These are phyloP conservation scores for Mycena haematopus DNA, from an alignment of 768 basidiomycete genomes.

Conservation along the genomic window DNA sequence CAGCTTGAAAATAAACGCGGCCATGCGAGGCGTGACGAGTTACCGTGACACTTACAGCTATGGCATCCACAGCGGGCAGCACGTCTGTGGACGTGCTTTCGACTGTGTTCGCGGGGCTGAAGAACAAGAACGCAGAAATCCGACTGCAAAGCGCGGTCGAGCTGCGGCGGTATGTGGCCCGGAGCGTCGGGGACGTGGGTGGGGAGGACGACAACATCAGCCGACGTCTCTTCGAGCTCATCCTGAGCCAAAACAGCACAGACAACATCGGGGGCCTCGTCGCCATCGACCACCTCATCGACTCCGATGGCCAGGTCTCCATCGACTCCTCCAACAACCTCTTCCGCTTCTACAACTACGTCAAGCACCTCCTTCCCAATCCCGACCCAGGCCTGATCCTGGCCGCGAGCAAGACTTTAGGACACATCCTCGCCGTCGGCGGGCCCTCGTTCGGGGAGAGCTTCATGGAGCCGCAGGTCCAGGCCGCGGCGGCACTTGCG, in stretches of 20 bases:
- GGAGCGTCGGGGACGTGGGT: constrained; percentile 55
- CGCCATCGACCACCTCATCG: constrained; percentile 72
- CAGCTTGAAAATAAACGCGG: no score
- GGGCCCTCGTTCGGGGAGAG: constrained; percentile 64
- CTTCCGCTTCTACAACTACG: constrained; percentile 70
- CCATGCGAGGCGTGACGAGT: no score
- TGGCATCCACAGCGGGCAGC: not conserved
- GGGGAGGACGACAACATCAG: constrained; percentile 66
- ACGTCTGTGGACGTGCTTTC: constrained; percentile 46
- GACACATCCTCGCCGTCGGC: constrained; percentile 66
- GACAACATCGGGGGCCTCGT: constrained; percentile 72
- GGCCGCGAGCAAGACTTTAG: constrained; percentile 71
- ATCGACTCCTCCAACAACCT: constrained; percentile 58
- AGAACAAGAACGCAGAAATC: constrained; percentile 53
- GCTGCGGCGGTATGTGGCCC: constrained; percentile 57
- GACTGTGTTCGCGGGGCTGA: constrained; percentile 53
- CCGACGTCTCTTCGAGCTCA: constrained; percentile 61
- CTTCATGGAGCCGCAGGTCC: constrained; percentile 71
- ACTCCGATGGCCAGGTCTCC: constrained; percentile 59
- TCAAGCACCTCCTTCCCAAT: constrained; percentile 71
- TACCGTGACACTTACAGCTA: not conserved
- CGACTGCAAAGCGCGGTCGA: constrained; percentile 60
- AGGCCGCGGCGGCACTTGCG: constrained; percentile 58
- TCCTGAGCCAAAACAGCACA: constrained; percentile 62
- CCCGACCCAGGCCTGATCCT: constrained; percentile 76